Percentiles rank a stretch among this genome's conserved stretches.
These are phyloP conservation scores for Amphichorda felina DNA, from an alignment of 2,329 filamentous ascomycete genomes.

Conservation along the genomic window DNA sequence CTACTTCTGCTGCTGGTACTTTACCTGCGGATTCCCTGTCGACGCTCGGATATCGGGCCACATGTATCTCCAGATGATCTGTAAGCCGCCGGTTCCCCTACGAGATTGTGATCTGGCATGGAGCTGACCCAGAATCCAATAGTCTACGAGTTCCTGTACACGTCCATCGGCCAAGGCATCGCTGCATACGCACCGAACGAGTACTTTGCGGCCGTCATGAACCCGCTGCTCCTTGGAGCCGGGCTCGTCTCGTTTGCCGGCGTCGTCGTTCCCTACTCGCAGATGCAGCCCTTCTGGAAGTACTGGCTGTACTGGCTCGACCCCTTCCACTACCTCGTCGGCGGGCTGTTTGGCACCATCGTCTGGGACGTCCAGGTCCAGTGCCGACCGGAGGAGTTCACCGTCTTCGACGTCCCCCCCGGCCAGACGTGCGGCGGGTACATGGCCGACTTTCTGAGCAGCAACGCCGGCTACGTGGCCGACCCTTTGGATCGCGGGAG, in stretches of 20 bases:
- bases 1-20: conserved; percentile 47
- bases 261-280: conserved; percentile 55
- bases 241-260: conserved; percentile 65
- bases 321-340: conserved; percentile 51
- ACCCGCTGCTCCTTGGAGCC: conserved; percentile 41
- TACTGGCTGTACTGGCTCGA: conserved; percentile 53
- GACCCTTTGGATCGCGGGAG: conserved; percentile 39
- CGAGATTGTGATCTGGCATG: no score
- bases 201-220: conserved; percentile 45
- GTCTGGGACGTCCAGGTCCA: conserved; percentile 31
- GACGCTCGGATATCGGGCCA: conserved; percentile 29
- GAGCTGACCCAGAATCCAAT: no score
- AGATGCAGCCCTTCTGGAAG: conserved; percentile 55
- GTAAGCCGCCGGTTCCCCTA: no score
- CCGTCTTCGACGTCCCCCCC: conserved; percentile 35
- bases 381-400: conserved; percentile 36
- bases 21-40: conserved; percentile 42
- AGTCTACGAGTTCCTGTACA: conserved; percentile 50
- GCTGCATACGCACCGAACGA: conserved; percentile 51
- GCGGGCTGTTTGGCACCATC: conserved; percentile 39
- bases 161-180: conserved; percentile 48
- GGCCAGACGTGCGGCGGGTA: conserved; percentile 47
- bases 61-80: conserved; percentile 41
- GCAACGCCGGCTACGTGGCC: conserved; percentile 15
- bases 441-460: conserved; percentile 32